Evolutionary conservation across 1,139 yeast species (phyloP).

Genomic region (Lodderomyces margitis): DNA sequence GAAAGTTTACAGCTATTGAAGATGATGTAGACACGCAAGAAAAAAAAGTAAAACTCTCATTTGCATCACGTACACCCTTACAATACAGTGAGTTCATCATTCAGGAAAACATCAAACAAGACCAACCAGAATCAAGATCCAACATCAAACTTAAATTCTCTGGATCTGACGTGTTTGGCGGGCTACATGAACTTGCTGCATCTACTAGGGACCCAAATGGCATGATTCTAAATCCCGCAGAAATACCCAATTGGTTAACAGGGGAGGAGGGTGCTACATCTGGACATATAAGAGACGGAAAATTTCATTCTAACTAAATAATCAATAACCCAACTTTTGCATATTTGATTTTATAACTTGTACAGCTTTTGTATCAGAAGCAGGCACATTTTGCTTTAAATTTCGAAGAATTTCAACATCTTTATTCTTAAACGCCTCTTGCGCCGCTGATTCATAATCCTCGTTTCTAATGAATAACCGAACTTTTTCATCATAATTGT

Average conservation of each 20-base stretch:
- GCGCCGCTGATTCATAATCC: conserved; percentile 55
- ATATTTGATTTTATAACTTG: conserved; percentile 26
- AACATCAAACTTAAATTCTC: conserved; percentile 49
- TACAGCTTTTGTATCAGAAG: conserved; percentile 21
- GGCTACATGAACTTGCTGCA: conserved; percentile 70
- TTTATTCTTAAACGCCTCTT: conserved; percentile 56
- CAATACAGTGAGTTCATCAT: conserved; percentile 49
- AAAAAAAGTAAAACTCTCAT: conserved; percentile 29
- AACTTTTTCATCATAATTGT: conserved; percentile 41
- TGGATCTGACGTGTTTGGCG: conserved; percentile 81
- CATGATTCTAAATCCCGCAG: conserved; percentile 51
- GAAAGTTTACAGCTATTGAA: conserved; percentile 14
- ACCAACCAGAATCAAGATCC: conserved; percentile 16
- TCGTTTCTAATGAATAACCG: conserved; percentile 52
- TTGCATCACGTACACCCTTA: conserved; percentile 53
- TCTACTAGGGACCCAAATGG: conserved; percentile 23
- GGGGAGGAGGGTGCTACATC: conserved; percentile 65
- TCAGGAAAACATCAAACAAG: conserved; percentile 21
- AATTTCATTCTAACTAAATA: conserved; percentile 23
- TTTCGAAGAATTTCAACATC: conserved; percentile 35
- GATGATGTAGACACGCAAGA: conserved; percentile 17
- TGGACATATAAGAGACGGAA: conserved; percentile 45
- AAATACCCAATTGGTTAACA: conserved; percentile 73
- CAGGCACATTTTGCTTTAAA: conserved; percentile 8
- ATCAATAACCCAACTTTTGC: conserved; percentile 29